Evolutionary conservation across 192 early-diverging fungal genomes (phyloP).

Genomic region (Dissophora globulifera): DNA sequence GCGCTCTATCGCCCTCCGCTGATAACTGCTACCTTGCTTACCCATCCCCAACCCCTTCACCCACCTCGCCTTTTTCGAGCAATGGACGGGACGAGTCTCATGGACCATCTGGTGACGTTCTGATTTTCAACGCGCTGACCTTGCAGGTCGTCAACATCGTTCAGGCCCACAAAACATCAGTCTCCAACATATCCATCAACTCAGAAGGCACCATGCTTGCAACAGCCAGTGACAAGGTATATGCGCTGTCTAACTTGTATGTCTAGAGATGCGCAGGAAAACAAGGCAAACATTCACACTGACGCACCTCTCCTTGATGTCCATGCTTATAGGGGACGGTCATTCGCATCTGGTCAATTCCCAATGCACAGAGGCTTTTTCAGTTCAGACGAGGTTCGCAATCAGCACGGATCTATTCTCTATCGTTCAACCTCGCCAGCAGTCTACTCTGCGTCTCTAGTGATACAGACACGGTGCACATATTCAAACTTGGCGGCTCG

Average conservation of each 20-base stretch:
- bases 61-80: conserved; percentile 64
- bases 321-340: conserved; percentile 79
- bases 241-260: too few species aligned
- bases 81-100: conserved; percentile 58
- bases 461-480: conserved; percentile 96
- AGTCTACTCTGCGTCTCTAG: conserved; percentile 84
- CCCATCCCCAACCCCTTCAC: conserved; percentile 78
- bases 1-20: conserved; percentile 90
- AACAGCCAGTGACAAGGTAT: conserved; percentile 94
- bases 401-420: conserved; percentile 89
- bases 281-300: too few species aligned
- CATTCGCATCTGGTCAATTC: conserved; percentile 93
- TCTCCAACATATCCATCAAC: conserved; percentile 88
- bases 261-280: too few species aligned
- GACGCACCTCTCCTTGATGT: too few species aligned
- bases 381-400: conserved; percentile 97
- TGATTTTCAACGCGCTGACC: conserved; percentile 90
- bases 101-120: conserved; percentile 80
- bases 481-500: conserved; percentile 74
- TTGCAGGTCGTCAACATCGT: conserved; percentile 94
- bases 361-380: conserved; percentile 84
- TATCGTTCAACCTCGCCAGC: conserved; percentile 83
- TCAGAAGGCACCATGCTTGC: conserved; percentile 93
- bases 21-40: conserved; percentile 97
- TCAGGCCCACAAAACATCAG: conserved; percentile 93